Evolutionary conservation across 257 asterid genomes (phyloP).

Genomic region (Rhazya stricta): DNA sequence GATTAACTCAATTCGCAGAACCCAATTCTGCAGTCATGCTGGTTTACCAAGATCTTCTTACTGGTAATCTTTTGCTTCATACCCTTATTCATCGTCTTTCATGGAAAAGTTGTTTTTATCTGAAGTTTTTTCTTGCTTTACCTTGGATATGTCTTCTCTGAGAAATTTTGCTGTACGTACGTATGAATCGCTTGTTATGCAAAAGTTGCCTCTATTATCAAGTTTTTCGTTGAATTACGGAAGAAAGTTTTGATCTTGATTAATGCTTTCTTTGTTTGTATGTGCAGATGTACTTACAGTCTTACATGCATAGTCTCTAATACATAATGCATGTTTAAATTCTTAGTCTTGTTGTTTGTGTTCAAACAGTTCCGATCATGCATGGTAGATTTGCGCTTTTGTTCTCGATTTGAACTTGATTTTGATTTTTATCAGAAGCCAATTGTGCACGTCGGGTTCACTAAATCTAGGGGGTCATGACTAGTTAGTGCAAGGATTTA

Average conservation of each 20-base stretch:
- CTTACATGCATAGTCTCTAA: too few relatives aligned
- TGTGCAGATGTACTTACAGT: not conserved
- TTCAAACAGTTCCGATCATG: not conserved
- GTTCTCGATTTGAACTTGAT: not conserved
- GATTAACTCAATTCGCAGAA: not conserved
- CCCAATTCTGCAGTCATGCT: constrained; percentile 30
- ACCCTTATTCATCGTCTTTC: not conserved
- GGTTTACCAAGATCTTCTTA: constrained; percentile 54
- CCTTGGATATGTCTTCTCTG: not conserved
- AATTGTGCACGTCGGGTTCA: not conserved
- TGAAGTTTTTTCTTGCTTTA: not conserved
- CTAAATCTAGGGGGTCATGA: not conserved
- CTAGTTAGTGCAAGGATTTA: too few relatives aligned
- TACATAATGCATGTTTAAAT: not conserved
- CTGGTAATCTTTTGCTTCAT: constrained; percentile 18
- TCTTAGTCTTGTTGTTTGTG: too few relatives aligned
- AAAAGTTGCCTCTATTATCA: not conserved
- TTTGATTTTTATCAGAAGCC: not conserved
- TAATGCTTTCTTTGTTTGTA: not conserved
- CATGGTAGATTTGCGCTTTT: not conserved
- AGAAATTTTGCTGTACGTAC: not conserved
- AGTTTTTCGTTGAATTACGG: not conserved
- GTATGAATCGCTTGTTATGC: not conserved
- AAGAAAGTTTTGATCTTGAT: not conserved
- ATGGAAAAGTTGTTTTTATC: not conserved